Evolutionary conservation across 371 early-diverging fungal species (phyloP), one percentile per base, ranked within the genome.

Genomic region (Syncephalis fuscata): DNA sequence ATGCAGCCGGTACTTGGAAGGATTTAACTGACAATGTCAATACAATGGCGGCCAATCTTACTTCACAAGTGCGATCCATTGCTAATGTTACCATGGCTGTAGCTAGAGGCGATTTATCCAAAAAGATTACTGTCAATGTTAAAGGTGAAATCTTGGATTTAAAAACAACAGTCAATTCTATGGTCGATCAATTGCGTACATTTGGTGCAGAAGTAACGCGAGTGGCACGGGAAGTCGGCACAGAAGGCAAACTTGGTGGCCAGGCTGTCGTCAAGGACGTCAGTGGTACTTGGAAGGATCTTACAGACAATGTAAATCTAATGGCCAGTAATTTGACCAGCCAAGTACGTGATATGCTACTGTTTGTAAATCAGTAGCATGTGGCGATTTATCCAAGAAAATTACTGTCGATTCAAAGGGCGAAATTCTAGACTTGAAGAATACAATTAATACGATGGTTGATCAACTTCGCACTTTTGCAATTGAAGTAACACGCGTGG

Each of bases 21-120:
- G 68, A 62, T 37, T 49, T 73, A 0, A 70, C 71, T 0, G 67
- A 67, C 46, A 74, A 74, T 48, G 74, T 74, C 37, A 74, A 74
- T 49, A 39, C 54, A 16, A 73, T 73, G 73, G 73, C 70, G 0
- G 41, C 64, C 16, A 73, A 73, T 49, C 50, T 74, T n/a, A 74
- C 74, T 0, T 60, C 62, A 1, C 74, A 74, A 49, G 73, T 75
- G 8, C 66, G 77, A 0, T 63, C 65, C 11, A 75, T 74, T 48
- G 70, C 72, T 2, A 53, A 51, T 3, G 72, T 73, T 5, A 66
- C 68, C 14, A 70, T 60, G 20, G 73, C 76, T 3, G 71, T 76
- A 2, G 72, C 73, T 3, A 48, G 62, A 11, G 78, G 71, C 53
- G 51, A 64, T 50, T 52, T 61, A 39, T 56, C 26, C 8, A 65